Percentiles rank a stretch among this genome's conserved stretches.
phyloP scores from a whole-genome alignment of 768 basidiomycete species.

The Russula sp. region DNA sequence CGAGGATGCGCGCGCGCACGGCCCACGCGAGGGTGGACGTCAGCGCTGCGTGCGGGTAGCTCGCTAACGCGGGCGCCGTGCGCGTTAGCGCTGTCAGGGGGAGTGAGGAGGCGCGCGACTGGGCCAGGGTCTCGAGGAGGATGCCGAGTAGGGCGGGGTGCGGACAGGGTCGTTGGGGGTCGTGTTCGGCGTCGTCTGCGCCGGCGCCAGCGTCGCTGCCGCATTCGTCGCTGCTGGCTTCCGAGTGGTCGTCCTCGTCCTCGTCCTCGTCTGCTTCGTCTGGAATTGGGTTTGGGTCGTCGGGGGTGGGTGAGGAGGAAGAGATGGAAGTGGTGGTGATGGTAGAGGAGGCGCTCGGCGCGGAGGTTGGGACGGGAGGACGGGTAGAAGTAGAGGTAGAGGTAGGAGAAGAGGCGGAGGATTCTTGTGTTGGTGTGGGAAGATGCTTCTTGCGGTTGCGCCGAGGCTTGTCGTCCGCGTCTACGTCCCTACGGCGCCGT shows the following conservation, averaged over 20 bases:
- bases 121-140: constrained; percentile 21
- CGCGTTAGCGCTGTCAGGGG: constrained; percentile 5
- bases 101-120: constrained; percentile 23
- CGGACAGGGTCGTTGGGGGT: constrained; percentile 4
- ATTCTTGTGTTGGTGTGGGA: background rate
- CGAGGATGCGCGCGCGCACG: constrained; percentile 14
- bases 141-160: constrained; percentile 18
- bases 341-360: background rate
- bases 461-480: constrained; percentile 7
- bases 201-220: background rate
- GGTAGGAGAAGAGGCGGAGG: too few species aligned
- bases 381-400: background rate
- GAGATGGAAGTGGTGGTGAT: background rate
- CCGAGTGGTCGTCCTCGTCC: background rate
- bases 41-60: background rate
- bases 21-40: constrained; percentile 19
- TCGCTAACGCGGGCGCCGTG: background rate
- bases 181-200: background rate
- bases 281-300: background rate
- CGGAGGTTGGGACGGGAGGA: background rate
- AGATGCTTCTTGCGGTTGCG: constrained; percentile 5
- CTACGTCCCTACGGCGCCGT: constrained; percentile 12
- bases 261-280: background rate
- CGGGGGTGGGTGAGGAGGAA: background rate
- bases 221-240: background rate